phyloP scores from a whole-genome alignment of 495 filamentous ascomycete genomes.

The Neurospora sp. region DNA sequence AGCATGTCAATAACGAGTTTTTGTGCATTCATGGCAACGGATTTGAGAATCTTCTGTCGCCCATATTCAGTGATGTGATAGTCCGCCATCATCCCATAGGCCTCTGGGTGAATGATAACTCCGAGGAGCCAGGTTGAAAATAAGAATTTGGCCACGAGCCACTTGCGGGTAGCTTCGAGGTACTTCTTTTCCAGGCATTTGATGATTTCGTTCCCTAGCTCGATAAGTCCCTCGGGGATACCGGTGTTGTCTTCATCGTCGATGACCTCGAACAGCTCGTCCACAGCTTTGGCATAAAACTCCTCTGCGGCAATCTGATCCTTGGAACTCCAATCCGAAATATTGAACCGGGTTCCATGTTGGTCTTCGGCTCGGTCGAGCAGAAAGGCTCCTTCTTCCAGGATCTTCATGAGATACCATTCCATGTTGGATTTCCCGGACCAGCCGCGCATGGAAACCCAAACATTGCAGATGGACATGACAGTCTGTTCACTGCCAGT shows the following conservation, averaged over 20 bases:
- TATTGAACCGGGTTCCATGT: constrained; percentile 53
- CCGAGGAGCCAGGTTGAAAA: constrained; percentile 79
- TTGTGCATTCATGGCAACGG: constrained; percentile 68
- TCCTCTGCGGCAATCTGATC: constrained; percentile 75
- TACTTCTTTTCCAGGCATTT: constrained; percentile 63
- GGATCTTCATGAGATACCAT: constrained; percentile 83
- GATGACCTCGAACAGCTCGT: constrained; percentile 75
- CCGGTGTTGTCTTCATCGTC: constrained; percentile 70
- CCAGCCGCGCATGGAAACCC: constrained; percentile 82
- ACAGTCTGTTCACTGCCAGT: constrained; percentile 52
- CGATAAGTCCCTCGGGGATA: constrained; percentile 73
- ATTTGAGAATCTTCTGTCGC: constrained; percentile 76
- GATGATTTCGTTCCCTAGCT: constrained; percentile 73
- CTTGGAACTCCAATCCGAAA: constrained; percentile 52
- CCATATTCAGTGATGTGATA: constrained; percentile 88
- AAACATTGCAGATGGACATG: constrained; percentile 66
- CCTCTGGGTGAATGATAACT: constrained; percentile 83
- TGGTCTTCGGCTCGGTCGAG: constrained; percentile 68
- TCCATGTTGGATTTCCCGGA: constrained; percentile 80
- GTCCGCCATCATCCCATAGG: constrained; percentile 77
- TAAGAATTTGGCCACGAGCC: constrained; percentile 83
- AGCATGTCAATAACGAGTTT: constrained; percentile 59
- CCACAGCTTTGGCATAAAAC: constrained; percentile 76
- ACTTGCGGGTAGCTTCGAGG: constrained; percentile 61
- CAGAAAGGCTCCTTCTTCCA: constrained; percentile 86